Evolutionary conservation across 495 filamentous ascomycete species (phyloP).

Genomic region (Lophiostoma macrostomum): DNA sequence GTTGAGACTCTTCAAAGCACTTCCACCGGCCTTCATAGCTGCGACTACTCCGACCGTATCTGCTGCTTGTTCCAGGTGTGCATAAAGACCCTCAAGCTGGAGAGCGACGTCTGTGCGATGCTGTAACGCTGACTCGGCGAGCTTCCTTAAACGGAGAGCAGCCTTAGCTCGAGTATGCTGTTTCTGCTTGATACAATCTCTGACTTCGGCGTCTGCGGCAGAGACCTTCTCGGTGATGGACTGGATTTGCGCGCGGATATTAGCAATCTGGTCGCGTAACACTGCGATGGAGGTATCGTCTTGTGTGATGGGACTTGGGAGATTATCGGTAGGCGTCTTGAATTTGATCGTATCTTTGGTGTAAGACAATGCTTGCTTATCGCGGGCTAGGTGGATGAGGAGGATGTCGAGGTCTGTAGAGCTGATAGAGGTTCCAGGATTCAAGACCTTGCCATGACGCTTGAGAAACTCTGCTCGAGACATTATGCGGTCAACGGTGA

Average conservation of each 20-base stretch:
- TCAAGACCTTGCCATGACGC: conserved; percentile 27
- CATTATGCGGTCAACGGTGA: conserved; percentile 16
- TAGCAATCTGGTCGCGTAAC: conserved; percentile 53
- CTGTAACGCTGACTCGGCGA: conserved; percentile 66
- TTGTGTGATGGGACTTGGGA: conserved; percentile 57
- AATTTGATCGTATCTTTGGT: conserved; percentile 62
- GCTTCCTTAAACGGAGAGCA: conserved; percentile 77
- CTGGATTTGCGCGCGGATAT: conserved; percentile 44
- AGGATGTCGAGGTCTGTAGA: conserved; percentile 33
- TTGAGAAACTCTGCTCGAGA: conserved; percentile 22
- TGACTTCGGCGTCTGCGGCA: conserved; percentile 54
- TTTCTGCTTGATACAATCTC: conserved; percentile 63
- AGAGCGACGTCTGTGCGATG: conserved; percentile 64
- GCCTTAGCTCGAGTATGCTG: conserved; percentile 71
- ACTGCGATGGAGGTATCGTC: conserved; percentile 76
- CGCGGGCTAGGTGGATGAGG: conserved; percentile 38
- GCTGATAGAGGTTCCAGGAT: conserved; percentile 15
- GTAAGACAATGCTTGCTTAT: conserved; percentile 34
- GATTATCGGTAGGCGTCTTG: conserved; percentile 41
- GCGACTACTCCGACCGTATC: conserved; percentile 76
- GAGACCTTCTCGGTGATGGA: conserved; percentile 47
- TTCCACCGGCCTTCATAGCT: conserved; percentile 74
- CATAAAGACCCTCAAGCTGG: conserved; percentile 80
- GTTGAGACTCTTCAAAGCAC: conserved; percentile 69
- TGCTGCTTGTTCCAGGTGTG: conserved; percentile 77